Base-by-base conservation (phyloP, 495 filamentous ascomycete species). In the Xylaria castorea region DNA sequence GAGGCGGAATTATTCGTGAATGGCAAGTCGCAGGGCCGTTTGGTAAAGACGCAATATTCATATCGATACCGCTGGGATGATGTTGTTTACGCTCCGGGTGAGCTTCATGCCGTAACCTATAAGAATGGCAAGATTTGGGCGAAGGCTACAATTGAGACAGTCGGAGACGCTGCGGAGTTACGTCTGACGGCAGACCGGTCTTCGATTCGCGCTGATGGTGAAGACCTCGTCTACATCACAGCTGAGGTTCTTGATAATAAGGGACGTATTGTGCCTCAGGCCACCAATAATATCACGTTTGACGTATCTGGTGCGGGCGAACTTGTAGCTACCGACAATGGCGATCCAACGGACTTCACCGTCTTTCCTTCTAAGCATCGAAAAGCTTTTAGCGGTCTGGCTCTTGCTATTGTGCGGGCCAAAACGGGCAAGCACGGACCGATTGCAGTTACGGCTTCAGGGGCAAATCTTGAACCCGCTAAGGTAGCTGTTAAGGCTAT, bases 311-410 rank as follows among this genome's bases (percentile, higher is more conserved):
- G 78, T 0, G 75, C 74, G 0, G 83, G 81, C 20, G 51, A 80
- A 67, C 80, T 85, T 11, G 76, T 83, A 6, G 48, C 81, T 7
- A 85, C 83, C 0, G 83, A 85, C 65, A 85, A 83, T 58, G 83
- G 83, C 2, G 77, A 85, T 50, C 80, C 82, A 8, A 75, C 80
- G 0, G 82, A 84, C 34, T 76, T 80, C 62, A 77, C 72, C 2
- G 68, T 71, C 7, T 83, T 85, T 64, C 78, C 80, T 12, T 82
- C 80, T 5, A 55, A 63, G 61, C 74, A 76, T 40, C 70, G 83
- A 5, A 83, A 82, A 57, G 82, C 80, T 1, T 83, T 82, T 71
- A 77, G 73, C 30, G 83, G 82, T 0, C 68, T 82, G 8, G 82
- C 79, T 1, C 76, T 85, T 20, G 83, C 76, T 1, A 79, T 84